A percentile compares a stretch with the other conserved stretches of the same genome.
These are phyloP conservation scores for Scheffersomyces segobiensis DNA, from an alignment of 1,139 yeast genomes.

Conservation along the genomic window DNA sequence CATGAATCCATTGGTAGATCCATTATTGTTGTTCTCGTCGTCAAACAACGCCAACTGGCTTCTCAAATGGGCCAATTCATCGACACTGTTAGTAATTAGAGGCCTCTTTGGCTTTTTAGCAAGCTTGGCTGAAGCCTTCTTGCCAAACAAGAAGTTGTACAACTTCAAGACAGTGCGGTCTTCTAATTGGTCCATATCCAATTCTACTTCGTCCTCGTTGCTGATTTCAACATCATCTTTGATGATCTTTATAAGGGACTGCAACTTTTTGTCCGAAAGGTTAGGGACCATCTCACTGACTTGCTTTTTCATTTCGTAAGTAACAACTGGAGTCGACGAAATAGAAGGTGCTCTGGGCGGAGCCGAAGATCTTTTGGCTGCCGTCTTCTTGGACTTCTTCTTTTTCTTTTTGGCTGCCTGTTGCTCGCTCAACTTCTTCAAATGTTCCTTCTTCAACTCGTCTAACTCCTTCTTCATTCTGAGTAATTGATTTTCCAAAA, in stretches of 20 bases:
- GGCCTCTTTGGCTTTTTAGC: conserved; percentile 50
- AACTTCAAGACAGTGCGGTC: conserved; percentile 80
- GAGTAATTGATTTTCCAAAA: conserved; percentile 80
- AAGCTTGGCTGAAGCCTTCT: conserved; percentile 41
- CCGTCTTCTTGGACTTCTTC: conserved; percentile 39
- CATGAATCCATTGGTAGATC: conserved; percentile 24
- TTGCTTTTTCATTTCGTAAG: conserved; percentile 96
- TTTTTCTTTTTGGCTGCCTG: conserved; percentile 49
- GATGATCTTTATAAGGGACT: conserved; percentile 81
- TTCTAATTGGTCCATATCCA: conserved; percentile 93
- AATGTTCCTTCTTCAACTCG: conserved; percentile 67
- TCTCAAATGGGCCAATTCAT: conserved; percentile 74
- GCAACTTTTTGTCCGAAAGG: conserved; percentile 76
- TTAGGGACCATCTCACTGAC: conserved; percentile 83
- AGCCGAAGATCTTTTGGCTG: conserved; percentile 17
- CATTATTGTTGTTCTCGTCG: conserved; percentile 34
- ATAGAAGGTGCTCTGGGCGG: conserved; percentile 7
- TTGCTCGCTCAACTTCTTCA: conserved; percentile 58
- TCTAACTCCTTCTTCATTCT: conserved; percentile 86
- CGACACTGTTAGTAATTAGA: conserved; percentile 62
- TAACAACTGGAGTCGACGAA: conserved; percentile 47
- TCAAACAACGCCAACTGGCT: conserved; percentile 81
- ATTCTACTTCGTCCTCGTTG: conserved; percentile 84
- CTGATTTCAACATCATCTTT: conserved; percentile 79
- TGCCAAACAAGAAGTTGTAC: conserved; percentile 75